Evolutionary conservation across 2,329 filamentous ascomycete genomes (phyloP).

Genomic region (Sphaerulina populicola): DNA sequence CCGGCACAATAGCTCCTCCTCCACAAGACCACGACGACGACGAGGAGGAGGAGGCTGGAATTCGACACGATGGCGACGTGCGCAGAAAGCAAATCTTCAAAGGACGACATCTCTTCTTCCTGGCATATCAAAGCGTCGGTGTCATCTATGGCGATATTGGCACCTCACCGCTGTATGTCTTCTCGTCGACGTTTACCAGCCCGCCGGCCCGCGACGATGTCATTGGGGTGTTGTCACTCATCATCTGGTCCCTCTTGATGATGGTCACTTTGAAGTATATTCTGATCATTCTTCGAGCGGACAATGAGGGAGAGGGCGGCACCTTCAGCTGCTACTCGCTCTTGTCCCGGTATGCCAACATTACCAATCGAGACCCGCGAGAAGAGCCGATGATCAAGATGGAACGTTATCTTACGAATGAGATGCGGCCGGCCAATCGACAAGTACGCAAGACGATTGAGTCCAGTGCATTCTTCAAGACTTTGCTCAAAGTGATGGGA

Average conservation of each 20-base stretch:
- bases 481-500: slow-evolving; percentile 51
- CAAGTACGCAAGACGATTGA: slow-evolving; percentile 52
- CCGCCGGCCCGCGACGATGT: slow-evolving; percentile 51
- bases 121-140: slow-evolving; percentile 56
- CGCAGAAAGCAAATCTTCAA: slow-evolving; percentile 24
- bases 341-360: slow-evolving; percentile 53
- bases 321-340: slow-evolving; percentile 62
- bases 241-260: slow-evolving; percentile 60
- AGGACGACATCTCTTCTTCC: slow-evolving; percentile 34
- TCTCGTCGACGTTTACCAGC: slow-evolving; percentile 52
- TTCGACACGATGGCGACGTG: not conserved
- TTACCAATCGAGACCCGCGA: slow-evolving; percentile 51
- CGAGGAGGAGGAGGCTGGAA: too few relatives aligned
- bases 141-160: slow-evolving; percentile 65
- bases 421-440: slow-evolving; percentile 47
- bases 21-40: not conserved
- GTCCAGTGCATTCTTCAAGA: slow-evolving; percentile 44
- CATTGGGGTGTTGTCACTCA: slow-evolving; percentile 56
- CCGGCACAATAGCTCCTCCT: not conserved
- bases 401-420: slow-evolving; percentile 50
- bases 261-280: slow-evolving; percentile 64
- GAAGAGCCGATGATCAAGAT: slow-evolving; percentile 48
- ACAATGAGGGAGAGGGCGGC: slow-evolving; percentile 62
- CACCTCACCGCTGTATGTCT: slow-evolving; percentile 60
- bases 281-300: slow-evolving; percentile 55